phyloP scores from a whole-genome alignment of 768 basidiomycete genomes.

The Amanita subjunquillea region DNA sequence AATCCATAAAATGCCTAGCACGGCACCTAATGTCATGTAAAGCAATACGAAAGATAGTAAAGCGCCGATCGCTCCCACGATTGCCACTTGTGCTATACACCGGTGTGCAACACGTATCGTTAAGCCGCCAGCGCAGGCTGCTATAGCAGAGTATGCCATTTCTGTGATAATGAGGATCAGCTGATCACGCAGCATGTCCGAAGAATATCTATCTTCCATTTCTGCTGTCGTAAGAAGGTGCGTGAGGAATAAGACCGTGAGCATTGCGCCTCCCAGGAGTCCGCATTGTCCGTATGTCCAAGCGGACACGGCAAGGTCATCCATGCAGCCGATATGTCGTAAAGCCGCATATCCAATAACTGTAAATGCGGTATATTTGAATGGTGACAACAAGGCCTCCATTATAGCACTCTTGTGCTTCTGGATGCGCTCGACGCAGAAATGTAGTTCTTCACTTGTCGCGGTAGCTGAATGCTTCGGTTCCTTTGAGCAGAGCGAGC shows the following conservation, averaged over 20 bases:
- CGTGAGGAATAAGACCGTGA: constrained; percentile 13
- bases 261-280: constrained; percentile 15
- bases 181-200: constrained; percentile 1
- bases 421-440: neutral
- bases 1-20: constrained; percentile 2
- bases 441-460: neutral
- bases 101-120: neutral
- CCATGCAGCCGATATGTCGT: constrained; percentile 4
- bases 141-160: neutral
- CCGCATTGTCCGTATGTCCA: constrained; percentile 12
- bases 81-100: neutral
- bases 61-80: constrained; percentile 2
- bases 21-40: neutral
- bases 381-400: constrained; percentile 17
- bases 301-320: constrained; percentile 1
- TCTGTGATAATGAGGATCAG: constrained; percentile 1
- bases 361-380: constrained; percentile 21
- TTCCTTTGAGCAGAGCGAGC: neutral
- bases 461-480: neutral
- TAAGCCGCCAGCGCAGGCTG: neutral
- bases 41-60: neutral
- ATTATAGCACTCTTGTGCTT: constrained; percentile 6
- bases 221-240: constrained; percentile 6
- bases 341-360: constrained; percentile 14
- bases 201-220: neutral